Base-by-base conservation (phyloP, 2,329 filamentous ascomycete species). In the Fusarium humuli region DNA sequence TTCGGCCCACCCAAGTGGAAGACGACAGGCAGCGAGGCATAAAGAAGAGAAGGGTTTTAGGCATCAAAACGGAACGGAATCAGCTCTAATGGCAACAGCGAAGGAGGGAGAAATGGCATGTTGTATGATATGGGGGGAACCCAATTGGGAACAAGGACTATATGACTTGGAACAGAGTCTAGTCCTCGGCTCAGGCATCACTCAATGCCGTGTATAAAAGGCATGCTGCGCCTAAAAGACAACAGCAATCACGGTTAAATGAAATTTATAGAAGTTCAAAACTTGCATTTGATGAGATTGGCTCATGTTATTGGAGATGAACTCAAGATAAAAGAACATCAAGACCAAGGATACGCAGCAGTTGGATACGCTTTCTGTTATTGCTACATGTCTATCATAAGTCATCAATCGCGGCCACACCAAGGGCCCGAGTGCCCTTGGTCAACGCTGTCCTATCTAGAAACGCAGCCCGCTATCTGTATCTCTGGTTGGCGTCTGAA, bases 1-100 rank as follows among this genome's bases (percentile, higher is more conserved):
- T 86, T 87, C 58, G 85, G 85, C 2, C 77, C 79, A 23, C 79
- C 87, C 8, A 79, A 82, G 70, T 89, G 87, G 87, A 79, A 78
- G 76, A 80, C 79, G 25, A 67, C 76, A 44, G 72, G 74, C 20
- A 77, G 73, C 40, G 76, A 79, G 72, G 76, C 74, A 34, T 80
- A 71, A 74, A 30, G 18, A 37, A 29, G 42, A 29, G 14, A 22
- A 25, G 34, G 29, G 42, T 30, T 23, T 48, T 14, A 32, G 37
- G 16, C 16, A 40, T 53, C 32, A 66, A 47, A 46, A 65, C 23
- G 20, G 44, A 34, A 25, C 40, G 22, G 30, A 48, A 62, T 34
- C n/a, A 23, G 44, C 18, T 62, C 22, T 27, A 61, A 47, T 57
- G 48, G 32, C 25, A 29, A 42, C 11, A 45, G 41, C 20, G 16